Base-by-base conservation (phyloP, 139 green algal genomes). In the Diplosphaera chodatii region DNA sequence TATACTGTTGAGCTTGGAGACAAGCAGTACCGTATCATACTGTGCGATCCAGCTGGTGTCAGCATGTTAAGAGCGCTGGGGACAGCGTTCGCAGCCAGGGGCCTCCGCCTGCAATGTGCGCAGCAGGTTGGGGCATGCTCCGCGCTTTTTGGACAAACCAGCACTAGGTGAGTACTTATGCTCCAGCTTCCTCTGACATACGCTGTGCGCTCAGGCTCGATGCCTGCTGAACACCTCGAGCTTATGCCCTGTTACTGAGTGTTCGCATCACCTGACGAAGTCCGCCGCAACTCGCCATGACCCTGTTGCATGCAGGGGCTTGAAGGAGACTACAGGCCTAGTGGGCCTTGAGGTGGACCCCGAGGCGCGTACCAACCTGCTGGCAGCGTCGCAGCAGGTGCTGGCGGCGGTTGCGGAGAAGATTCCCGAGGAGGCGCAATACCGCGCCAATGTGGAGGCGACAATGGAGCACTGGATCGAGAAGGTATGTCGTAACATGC, bases 301-400 rank as follows among this genome's bases (percentile, higher is more conserved):
- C 37, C 37, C 48, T 23, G 48, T 59, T n/a, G 16, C 25, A 4
- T 25, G 18, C 48, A 34, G 72, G 10, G 72, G 72, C 29, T 21
- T 71, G 28, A 87, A 87, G 71, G 56, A 66, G 22, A 85, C 80
- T 22, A 87, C 82, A 18, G 82, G 82, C 32, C 84, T 87, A 34
- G 82, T 87, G 70, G 82, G 82, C 13, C 32, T 87, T 23, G 73
- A 77, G 0, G 63, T 87, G 23, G 82, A 84, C 55, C 69, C 70
- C 16, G 23, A 81, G 18, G 77, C 80, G 0, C 56, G 76, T 13
- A 56, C 76, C 16, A 48, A 74, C 59, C 32, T 83, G 20, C 56
- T 25, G 55, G 55, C 67, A 20, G 73, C 74, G 37, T 71, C 78
- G 28, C 28, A 72, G 33, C 56, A 74, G 33, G 71, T 87, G 63